These are phyloP conservation scores for Gardenia jasminoides DNA, from an alignment of 257 asterid species.

Conservation along the genomic window DNA sequence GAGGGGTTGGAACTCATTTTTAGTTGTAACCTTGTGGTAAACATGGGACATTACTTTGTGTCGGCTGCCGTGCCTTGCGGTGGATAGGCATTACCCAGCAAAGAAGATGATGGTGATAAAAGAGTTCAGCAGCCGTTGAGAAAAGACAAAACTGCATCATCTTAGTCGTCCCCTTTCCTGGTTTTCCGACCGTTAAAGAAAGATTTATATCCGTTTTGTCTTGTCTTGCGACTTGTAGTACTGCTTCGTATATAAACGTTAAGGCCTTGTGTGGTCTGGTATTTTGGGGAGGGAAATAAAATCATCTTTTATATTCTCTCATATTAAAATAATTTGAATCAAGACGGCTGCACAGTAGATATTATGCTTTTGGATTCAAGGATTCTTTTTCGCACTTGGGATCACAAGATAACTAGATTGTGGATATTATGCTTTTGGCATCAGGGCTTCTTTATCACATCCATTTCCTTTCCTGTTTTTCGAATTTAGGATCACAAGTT, in stretches of 20 bases:
- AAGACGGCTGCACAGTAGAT: no score
- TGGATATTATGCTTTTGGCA: no score
- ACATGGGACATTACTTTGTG: not conserved
- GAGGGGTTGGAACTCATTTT: no score
- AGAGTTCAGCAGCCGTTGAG: not conserved
- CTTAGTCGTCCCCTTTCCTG: not conserved
- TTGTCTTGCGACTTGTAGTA: not conserved
- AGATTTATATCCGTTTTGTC: not conserved
- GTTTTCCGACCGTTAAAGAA: slow-evolving; percentile 1
- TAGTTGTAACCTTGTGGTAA: not conserved
- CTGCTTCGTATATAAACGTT: not conserved
- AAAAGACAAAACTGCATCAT: slow-evolving; percentile 1
- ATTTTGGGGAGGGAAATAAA: not conserved
- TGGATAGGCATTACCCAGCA: slow-evolving; percentile 1
- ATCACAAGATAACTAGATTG: no score
- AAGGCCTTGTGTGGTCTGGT: not conserved
- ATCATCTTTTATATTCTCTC: no score
- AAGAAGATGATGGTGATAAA: slow-evolving; percentile 5
- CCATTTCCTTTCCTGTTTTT: no score
- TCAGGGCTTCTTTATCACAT: no score
- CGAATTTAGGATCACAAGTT: no score
- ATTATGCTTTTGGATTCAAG: no score
- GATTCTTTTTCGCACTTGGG: no score
- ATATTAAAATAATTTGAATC: no score
- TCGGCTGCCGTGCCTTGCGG: not conserved